Base-by-base conservation (phyloP, 2,329 filamentous ascomycete genomes). In the Helicocarpus griseus region DNA sequence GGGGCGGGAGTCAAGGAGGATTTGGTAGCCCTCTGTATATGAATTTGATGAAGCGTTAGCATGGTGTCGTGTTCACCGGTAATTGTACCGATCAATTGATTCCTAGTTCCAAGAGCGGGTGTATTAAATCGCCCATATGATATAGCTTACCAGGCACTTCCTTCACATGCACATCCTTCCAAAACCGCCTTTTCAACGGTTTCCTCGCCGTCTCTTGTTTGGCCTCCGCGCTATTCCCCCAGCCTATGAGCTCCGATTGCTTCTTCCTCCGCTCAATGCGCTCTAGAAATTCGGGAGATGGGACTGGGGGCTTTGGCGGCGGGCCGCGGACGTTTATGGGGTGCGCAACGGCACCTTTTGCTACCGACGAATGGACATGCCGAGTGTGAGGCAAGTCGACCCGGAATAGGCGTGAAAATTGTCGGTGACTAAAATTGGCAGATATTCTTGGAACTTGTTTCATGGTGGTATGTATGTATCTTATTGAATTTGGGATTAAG, bases 131-230 rank as follows among this genome's bases (percentile, higher is more conserved):
- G 4, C 2, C n/a, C 22, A 21, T 8, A 19, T 35, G n/a, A 41
- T 13, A n/a, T 38, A 33, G 26, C 54, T 33, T 72, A 86, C 85
- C 83, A 56, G 83, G 73, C 8, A 78, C 77, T 63, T 86, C 80
- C 57, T 78, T 75, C 35, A 96, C 82, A 54, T 77, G 68, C 1
- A 93, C 88, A 64, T 93, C 80, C 68, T 86, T 88, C 91, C 91
- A 97, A 73, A 96, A 96, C 49, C 90, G 79, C 73, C 83, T 87
- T 63, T 76, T 77, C 62, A 83, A 75, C 1, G 75, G 73, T 56
- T 77, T 76, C 29, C 65, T 60, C 19, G 61, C 57, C 31, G 61
- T 58, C 41, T 60, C 49, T 2, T 72, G 67, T 49, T 70, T 63
- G 2, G 68, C 54, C 46, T 66, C 69, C 49, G 71, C 56, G 56